Base-by-base conservation (phyloP, 306 rosid genomes). In the Morella rubra region DNA sequence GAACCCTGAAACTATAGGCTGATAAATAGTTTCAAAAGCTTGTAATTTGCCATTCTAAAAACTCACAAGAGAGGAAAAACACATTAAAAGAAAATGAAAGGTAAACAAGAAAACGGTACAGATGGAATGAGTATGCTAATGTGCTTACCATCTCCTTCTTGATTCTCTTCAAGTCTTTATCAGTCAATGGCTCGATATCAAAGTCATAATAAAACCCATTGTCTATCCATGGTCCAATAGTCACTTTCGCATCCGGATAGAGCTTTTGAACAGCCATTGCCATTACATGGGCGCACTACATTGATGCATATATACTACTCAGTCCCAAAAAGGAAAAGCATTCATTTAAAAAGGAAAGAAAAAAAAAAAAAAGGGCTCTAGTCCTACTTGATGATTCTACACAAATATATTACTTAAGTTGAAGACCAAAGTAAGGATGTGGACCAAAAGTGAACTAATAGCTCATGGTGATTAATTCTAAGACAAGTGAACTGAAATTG, bases 231-330 rank as follows among this genome's bases (percentile, higher is more conserved):
- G 98, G 99, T 44, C 99, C 99, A 72, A 92, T 95, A 2, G 99
- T 95, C 72, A 92, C 99, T 85, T 95, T 95, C 5, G 99, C 99
- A 78, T 92, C 82, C 20, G 98, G 98, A 79, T 65, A 92, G 75
- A 92, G 91, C 85, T 91, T 92, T 82, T 95, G 98, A 85, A 95
- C 99, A 12, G 98, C 99, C 99, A 95, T 95, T 66, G 99, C 99
- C 99, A 95, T 95, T 77, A 95, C 99, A 86, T 95, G 99, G 3
- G 97, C 99, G 84, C 97, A 92, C 99, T 92, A 78, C 71, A 81
- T n/a, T 54, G 40, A 51, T 13, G 73, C 77, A 76, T 40, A 47
- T 16, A 59, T 68, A 47, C 65, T 61, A 72, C 24, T 82, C 70
- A 82, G 71, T 61, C 73, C 75, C 72, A 72, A 65, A 58, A 69